These are phyloP conservation scores for Astrephomene gubernaculifera DNA, from an alignment of 139 green algal species.

Conservation along the genomic window DNA sequence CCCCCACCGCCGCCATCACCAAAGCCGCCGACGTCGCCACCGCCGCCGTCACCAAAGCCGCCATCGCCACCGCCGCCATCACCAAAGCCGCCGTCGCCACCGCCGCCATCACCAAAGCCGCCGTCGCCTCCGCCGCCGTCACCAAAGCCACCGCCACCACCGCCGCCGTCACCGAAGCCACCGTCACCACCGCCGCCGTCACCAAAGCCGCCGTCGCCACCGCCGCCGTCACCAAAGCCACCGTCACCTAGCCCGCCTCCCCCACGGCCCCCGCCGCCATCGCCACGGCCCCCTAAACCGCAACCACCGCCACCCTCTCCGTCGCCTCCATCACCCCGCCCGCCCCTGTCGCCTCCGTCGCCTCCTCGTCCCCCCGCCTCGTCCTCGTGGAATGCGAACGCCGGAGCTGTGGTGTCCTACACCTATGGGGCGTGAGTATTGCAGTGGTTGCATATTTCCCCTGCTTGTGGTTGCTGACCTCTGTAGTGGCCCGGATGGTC, in stretches of 20 bases:
- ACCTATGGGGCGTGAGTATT: slow-evolving; percentile 15
- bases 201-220: neutral
- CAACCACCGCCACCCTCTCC: neutral
- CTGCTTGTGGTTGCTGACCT: neutral
- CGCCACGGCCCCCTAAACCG: neutral
- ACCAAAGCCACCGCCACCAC: neutral
- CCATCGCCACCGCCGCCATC: neutral
- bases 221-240: neutral
- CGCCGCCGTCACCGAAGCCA: neutral
- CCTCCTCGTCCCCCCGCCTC: neutral
- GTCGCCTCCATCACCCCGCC: neutral
- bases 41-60: neutral
- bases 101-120: neutral
- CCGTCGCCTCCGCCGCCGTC: neutral
- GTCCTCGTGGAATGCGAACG: neutral
- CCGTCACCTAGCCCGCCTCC: neutral
- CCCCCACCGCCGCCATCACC: neutral
- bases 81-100: neutral
- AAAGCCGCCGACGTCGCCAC: neutral
- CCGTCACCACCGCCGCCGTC: neutral
- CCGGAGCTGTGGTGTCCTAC: neutral
- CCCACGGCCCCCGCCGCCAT: neutral
- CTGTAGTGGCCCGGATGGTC: neutral
- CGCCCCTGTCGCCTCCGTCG: neutral
- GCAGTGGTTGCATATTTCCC: neutral